Conservation (phyloP, 225 moss, liverwort and hornwort species). For the Antitrichia curtipendula region DNA sequence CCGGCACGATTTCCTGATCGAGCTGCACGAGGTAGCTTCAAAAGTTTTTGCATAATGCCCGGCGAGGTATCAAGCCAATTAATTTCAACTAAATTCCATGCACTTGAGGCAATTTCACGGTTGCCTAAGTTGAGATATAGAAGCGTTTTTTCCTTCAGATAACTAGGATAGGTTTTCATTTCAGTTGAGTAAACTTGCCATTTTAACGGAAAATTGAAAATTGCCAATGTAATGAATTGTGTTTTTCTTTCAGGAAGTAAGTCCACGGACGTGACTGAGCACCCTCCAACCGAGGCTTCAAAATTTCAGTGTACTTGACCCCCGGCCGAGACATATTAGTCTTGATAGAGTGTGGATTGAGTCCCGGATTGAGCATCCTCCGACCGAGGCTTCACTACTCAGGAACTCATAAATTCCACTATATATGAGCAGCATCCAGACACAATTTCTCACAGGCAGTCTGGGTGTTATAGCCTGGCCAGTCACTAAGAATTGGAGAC, state of each 20-base stretch:
- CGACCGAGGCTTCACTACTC: background rate
- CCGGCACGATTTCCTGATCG: background rate
- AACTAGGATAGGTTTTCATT: background rate
- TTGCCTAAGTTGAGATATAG: background rate
- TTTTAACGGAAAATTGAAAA: background rate
- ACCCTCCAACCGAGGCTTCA: background rate
- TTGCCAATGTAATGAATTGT: background rate
- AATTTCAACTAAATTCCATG: background rate
- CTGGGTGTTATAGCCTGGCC: no score
- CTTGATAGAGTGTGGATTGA: background rate
- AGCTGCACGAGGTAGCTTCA: background rate
- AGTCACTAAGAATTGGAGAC: background rate
- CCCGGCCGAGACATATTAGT: background rate
- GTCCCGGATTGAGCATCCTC: background rate
- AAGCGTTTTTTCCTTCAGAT: background rate
- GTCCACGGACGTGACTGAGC: background rate
- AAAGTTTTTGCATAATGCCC: background rate
- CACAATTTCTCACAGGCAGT: background rate
- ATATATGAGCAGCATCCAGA: background rate
- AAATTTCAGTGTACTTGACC: background rate
- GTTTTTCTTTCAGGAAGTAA: background rate
- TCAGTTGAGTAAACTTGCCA: background rate
- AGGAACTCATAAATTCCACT: background rate
- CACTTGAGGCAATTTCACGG: background rate
- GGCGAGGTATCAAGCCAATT: background rate